These are phyloP conservation scores for Lodderomyces jiufengensis DNA, from an alignment of 1,139 yeast species.

Conservation along the genomic window DNA sequence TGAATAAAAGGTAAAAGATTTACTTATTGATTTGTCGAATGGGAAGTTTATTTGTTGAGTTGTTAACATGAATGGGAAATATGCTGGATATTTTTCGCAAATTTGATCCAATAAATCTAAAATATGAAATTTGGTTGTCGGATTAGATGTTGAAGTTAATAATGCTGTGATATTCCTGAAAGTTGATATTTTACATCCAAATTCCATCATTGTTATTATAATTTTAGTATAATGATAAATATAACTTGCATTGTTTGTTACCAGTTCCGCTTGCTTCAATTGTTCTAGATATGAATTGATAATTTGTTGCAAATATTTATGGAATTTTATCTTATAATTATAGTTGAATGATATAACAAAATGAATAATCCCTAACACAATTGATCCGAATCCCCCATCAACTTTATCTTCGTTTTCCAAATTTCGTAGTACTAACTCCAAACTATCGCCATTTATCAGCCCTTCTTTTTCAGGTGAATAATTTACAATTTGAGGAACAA, in stretches of 20 bases:
- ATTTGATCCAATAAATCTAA: constrained; percentile 26
- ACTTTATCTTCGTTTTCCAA: constrained; percentile 23
- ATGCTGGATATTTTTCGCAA: constrained; percentile 23
- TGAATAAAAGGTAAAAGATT: constrained; percentile 28
- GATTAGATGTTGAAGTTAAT: constrained; percentile 13
- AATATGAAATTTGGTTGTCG: constrained; percentile 16
- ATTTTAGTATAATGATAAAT: constrained; percentile 23
- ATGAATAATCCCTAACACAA: constrained; percentile 15
- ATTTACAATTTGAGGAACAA: constrained; percentile 16
- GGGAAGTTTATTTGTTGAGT: constrained; percentile 24
- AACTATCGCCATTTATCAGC: background rate
- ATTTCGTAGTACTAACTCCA: constrained; percentile 4
- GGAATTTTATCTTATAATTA: constrained; percentile 1
- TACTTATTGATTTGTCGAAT: constrained; percentile 17
- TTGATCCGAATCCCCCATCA: constrained; percentile 17
- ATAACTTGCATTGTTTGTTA: constrained; percentile 12
- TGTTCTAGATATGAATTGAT: background rate
- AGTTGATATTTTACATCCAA: constrained; percentile 31
- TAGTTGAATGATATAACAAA: background rate
- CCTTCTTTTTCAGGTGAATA: constrained; percentile 7
- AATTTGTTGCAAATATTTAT: background rate
- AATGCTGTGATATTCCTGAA: constrained; percentile 21
- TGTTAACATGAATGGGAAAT: constrained; percentile 32
- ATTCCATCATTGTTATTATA: constrained; percentile 27
- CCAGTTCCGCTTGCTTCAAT: constrained; percentile 1